Evolutionary conservation across 129 eudicot species (phyloP), one percentile per base, ranked within the genome.

Genomic region (Helichrysum umbraculigerum): DNA sequence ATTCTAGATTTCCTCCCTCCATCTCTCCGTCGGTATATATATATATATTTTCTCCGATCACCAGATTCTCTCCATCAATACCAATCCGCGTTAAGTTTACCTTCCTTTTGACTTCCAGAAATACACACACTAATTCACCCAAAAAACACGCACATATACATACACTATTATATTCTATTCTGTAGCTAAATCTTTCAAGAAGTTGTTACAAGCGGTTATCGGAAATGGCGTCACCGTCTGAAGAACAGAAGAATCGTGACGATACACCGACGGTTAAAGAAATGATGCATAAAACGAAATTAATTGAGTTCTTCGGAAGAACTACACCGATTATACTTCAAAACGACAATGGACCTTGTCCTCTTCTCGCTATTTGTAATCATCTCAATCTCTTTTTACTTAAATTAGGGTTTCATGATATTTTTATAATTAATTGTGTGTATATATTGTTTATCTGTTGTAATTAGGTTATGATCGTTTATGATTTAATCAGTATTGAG

Each of bases 261-360:
- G 79, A 80, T 21, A 30, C 75, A 0, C 75, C 75, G 34, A 67
- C 71, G 52, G 82, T 66, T 32, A 69, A 78, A 56, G 88, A 80
- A 70, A 28, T 81, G 92, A 81, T 86, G 72, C 92, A 94, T 84
- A 87, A 81, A 85, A 94, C 93, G 17, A 94, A 94, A 76, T 44
- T 77, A 0, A 86, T 94, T 2, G 96, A 94, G 73, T 94, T 94
- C 78, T 74, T 87, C 6, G 93, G 91, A 7, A 81, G 91, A 37
- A 76, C 85, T 10, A 82, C 90, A 6, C 93, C 96, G 16, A 87
- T 94, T 78, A 74, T 94, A 73, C 98, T 94, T 71, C 98, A 94
- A 63, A 94, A 94, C 81, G 93, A 89, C 78, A 94, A 94, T 81
- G 99, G 99, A 47, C 99, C 99, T 32, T 94, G 99, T 75, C 99